Base-by-base conservation (phyloP, 169 alveolate species). In the Toxoplasma gondii region DNA sequence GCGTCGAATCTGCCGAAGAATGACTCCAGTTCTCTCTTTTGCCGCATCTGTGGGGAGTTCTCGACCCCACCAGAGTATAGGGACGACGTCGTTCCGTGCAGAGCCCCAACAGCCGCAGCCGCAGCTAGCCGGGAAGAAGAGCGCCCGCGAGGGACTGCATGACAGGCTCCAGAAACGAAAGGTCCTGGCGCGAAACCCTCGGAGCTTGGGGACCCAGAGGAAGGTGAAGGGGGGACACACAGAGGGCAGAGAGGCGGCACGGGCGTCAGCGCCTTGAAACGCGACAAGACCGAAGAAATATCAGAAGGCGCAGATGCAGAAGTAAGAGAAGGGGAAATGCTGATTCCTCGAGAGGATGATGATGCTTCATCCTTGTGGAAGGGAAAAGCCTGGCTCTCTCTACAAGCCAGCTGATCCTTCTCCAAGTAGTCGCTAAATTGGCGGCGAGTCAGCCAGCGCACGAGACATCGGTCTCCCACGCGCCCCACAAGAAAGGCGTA, bases 381-480 rank as follows among this genome's bases (percentile, higher is more conserved):
- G 4, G 74, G n/a, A 7, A 64, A 16, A 27, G 74, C 74, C 24
- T 12, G n/a, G 29, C 74, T 64, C 29, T 53, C 31, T 58, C 58
- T 34, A 43, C 92, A 88, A 12, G 92, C 83, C 27, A 31, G 44
- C 38, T 49, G 22, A 45, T 88, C 92, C 38, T 88, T 53, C 80
- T 88, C 92, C 36, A 88, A 70, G 58, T 70, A 49, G 12, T 70
- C 92, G 38, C 41, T 41, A 49, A 88, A 88, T 7, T 70, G 38
- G 19, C 92, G 82, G 34, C 58, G 83, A 5, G 81, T 5, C 49
- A 54, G 19, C 92, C 92, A 88, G 58, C 92, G 92, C 45, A 88
- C 82, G 53, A 88, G 53, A 45, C 92, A 88, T 27, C 92, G 81
- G 49, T 88, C 92, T 10, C 92, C 92, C 81, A 88, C 53, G 38